A percentile compares a stretch with the other conserved stretches of the same genome.
These are phyloP conservation scores for Trypanosoma brucei DNA, from an alignment of 208 protist genomes.

Conservation along the genomic window DNA sequence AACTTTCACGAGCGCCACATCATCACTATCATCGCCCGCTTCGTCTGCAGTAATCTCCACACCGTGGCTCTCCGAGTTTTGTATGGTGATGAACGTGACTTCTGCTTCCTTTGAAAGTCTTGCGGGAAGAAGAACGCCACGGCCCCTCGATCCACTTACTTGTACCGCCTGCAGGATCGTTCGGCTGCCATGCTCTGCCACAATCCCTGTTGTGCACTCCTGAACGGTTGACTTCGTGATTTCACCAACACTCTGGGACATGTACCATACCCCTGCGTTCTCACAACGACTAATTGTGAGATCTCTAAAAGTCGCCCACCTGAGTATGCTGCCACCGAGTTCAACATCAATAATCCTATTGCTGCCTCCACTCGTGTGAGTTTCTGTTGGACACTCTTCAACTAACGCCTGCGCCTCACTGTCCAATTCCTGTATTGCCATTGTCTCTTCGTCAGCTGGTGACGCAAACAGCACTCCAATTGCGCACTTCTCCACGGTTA, in stretches of 20 bases:
- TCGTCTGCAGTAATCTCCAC: conserved; percentile 1
- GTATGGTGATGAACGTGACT: conserved; percentile 12
- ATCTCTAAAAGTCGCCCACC: conserved; percentile 1
- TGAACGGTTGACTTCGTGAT: conserved; percentile 10
- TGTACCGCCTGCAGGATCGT: conserved; percentile 4
- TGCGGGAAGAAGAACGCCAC: conserved; percentile 13
- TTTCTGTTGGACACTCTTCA: neutral
- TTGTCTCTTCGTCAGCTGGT: neutral
- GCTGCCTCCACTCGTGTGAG: neutral
- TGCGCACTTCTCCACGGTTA: conserved; percentile 21
- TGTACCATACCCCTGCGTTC: conserved; percentile 17
- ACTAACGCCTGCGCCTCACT: neutral
- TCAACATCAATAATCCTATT: neutral
- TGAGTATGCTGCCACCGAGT: neutral
- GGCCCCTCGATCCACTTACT: conserved; percentile 1
- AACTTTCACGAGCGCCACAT: conserved; percentile 3
- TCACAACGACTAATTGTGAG: conserved; percentile 17
- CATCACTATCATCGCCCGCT: neutral
- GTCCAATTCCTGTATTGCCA: neutral
- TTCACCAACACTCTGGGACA: conserved; percentile 4
- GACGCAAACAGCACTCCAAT: conserved; percentile 24
- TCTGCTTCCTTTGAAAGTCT: conserved; percentile 3
- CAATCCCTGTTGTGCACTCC: conserved; percentile 10
- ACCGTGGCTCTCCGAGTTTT: conserved; percentile 14
- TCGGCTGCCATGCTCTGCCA: conserved; percentile 6